These are phyloP conservation scores for Rhizomucor miehei DNA, from an alignment of 371 early-diverging fungal genomes.

Conservation along the genomic window DNA sequence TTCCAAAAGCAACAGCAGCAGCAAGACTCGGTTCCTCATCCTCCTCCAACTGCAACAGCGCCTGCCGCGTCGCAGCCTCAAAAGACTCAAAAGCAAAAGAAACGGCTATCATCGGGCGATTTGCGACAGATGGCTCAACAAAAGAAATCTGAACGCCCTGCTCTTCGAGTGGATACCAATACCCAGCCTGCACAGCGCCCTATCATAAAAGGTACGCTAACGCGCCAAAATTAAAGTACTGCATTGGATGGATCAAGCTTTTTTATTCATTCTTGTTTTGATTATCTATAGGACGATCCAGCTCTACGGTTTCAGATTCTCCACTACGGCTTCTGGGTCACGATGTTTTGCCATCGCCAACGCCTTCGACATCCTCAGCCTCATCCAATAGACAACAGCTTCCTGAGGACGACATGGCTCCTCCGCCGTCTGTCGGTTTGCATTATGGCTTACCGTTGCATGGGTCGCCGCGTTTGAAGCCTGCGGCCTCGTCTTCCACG, in stretches of 20 bases:
- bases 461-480: constrained; percentile 40
- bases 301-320: constrained; percentile 30
- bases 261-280: too few species aligned
- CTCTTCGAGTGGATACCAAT: constrained; percentile 28
- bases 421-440: constrained; percentile 23
- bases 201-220: constrained; percentile 28
- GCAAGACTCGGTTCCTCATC: constrained; percentile 15
- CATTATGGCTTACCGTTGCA: constrained; percentile 46
- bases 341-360: constrained; percentile 32
- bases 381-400: constrained; percentile 7
- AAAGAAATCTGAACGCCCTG: constrained; percentile 23
- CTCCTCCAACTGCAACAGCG: not conserved
- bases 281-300: constrained; percentile 15
- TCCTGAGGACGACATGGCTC: constrained; percentile 14
- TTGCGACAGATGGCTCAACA: constrained; percentile 13
- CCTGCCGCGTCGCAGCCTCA: too few species aligned
- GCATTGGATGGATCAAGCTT: not conserved
- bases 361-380: constrained; percentile 31
- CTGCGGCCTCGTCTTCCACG: constrained; percentile 37
- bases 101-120: constrained; percentile 10
- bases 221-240: not conserved
- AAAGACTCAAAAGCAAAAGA: too few species aligned
- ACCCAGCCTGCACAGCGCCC: constrained; percentile 16
- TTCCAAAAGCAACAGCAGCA: constrained; percentile 20
- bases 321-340: constrained; percentile 14